Conservation (phyloP, 2,329 filamentous ascomycete species). For the Akanthomyces uredinophilus region DNA sequence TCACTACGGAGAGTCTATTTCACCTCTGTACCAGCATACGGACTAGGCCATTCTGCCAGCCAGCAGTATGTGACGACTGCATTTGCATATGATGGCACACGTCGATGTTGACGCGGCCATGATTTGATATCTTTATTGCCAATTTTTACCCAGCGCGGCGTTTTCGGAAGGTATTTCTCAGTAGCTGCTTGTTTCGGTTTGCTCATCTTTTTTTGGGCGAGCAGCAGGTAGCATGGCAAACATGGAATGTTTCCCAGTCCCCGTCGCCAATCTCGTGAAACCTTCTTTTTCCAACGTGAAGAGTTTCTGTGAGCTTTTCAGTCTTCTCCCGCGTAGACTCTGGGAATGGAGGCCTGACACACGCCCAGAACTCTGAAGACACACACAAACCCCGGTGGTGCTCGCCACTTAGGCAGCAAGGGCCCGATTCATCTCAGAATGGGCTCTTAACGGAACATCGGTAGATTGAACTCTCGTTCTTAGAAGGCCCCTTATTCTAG, state of each 20-base stretch:
- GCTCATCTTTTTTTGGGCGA: neutral
- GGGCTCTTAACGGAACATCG: conserved; percentile 80
- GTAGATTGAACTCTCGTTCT: conserved; percentile 47
- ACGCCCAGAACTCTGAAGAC: neutral
- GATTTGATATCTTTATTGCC: conserved; percentile 6
- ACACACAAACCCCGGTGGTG: conserved; percentile 55
- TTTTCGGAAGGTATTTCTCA: conserved; percentile 21
- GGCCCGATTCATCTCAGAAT: conserved; percentile 62
- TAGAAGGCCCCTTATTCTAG: conserved; percentile 35
- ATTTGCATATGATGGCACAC: conserved; percentile 13
- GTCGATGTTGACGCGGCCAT: conserved; percentile 12
- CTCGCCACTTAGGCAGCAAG: conserved; percentile 67
- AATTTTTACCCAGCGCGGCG: conserved; percentile 32
- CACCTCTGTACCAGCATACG: conserved; percentile 63
- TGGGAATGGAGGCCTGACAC: neutral
- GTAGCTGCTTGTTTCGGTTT: neutral
- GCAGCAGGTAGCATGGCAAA: conserved; percentile 16
- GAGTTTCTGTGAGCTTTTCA: neutral
- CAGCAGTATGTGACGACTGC: conserved; percentile 14
- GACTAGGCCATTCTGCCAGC: conserved; percentile 37
- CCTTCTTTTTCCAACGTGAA: conserved; percentile 17
- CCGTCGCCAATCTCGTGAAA: conserved; percentile 8
- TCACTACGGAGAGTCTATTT: conserved; percentile 87
- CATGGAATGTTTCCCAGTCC: conserved; percentile 13
- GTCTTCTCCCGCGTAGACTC: conserved; percentile 5